These are phyloP conservation scores for Neonectria magnoliae DNA, from an alignment of 2,329 filamentous ascomycete genomes.

Conservation along the genomic window DNA sequence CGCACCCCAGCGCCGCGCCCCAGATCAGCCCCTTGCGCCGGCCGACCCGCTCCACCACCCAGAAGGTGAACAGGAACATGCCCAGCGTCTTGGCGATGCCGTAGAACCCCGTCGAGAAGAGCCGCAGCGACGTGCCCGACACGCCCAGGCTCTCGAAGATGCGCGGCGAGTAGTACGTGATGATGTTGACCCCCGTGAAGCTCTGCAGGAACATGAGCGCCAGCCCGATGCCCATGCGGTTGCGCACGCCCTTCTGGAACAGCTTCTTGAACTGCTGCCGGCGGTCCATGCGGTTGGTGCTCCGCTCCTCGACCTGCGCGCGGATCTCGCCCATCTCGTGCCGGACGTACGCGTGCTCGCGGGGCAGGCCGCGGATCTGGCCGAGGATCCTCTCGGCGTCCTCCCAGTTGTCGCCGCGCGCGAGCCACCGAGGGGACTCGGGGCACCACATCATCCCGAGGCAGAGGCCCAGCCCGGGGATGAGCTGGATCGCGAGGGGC, in stretches of 20 bases:
- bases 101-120: constrained; percentile 54
- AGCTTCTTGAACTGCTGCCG: constrained; percentile 46
- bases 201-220: constrained; percentile 59
- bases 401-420: constrained; percentile 67
- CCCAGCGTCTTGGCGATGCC: constrained; percentile 51
- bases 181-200: constrained; percentile 63
- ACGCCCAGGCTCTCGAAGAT: constrained; percentile 53
- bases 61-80: constrained; percentile 53
- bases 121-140: constrained; percentile 43
- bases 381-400: constrained; percentile 48
- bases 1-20: constrained; percentile 48
- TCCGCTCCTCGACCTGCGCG: constrained; percentile 62
- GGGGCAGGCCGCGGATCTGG: constrained; percentile 48
- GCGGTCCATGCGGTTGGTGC: constrained; percentile 43
- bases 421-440: constrained; percentile 69
- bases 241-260: constrained; percentile 49
- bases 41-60: constrained; percentile 59
- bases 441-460: constrained; percentile 66
- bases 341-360: constrained; percentile 50
- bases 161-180: constrained; percentile 64
- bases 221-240: constrained; percentile 56
- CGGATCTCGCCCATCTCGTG: constrained; percentile 67
- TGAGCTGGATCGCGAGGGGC: constrained; percentile 65
- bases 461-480: constrained; percentile 65
- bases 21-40: constrained; percentile 59